Conservation (phyloP, 1,284 basidiomycete species). For the Mrakiaceae sp. region DNA sequence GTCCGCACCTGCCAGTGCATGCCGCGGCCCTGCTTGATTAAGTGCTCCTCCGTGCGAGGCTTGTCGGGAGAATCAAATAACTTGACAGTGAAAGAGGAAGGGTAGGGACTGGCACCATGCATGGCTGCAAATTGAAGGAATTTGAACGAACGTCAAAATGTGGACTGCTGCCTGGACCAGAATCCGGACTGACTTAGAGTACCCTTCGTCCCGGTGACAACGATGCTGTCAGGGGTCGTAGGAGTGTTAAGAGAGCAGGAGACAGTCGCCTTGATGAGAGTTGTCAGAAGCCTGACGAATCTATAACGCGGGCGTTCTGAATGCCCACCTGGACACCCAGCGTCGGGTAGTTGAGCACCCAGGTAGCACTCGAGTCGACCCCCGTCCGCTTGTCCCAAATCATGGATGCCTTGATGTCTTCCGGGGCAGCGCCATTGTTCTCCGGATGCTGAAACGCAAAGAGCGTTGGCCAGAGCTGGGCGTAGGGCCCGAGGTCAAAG, state of each 20-base stretch:
- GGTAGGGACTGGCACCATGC: conserved; percentile 7
- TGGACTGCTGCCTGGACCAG: conserved; percentile 47
- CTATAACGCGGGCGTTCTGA: conserved; percentile 24
- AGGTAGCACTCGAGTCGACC: conserved; percentile 67
- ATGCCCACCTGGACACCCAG: conserved; percentile 22
- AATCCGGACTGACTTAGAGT: conserved; percentile 27
- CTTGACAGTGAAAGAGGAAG: conserved; percentile 26
- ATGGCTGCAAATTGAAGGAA: background rate
- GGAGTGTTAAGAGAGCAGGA: conserved; percentile 9
- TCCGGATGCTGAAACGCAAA: conserved; percentile 65
- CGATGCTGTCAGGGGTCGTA: conserved; percentile 22
- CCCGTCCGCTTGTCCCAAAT: conserved; percentile 52
- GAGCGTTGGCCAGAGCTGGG: conserved; percentile 69
- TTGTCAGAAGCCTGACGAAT: conserved; percentile 26
- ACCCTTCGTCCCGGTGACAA: conserved; percentile 14
- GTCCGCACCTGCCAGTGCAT: conserved; percentile 34
- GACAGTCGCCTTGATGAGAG: background rate
- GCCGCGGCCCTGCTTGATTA: conserved; percentile 41
- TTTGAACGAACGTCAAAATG: background rate
- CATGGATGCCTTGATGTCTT: conserved; percentile 30
- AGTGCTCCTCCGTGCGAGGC: conserved; percentile 40
- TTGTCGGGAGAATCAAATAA: conserved; percentile 42
- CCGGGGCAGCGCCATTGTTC: conserved; percentile 48
- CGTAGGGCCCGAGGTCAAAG: conserved; percentile 64
- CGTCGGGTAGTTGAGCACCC: conserved; percentile 55